Evolutionary conservation across 2,329 filamentous ascomycete genomes (phyloP).

Genomic region (Monosporascus sp.): DNA sequence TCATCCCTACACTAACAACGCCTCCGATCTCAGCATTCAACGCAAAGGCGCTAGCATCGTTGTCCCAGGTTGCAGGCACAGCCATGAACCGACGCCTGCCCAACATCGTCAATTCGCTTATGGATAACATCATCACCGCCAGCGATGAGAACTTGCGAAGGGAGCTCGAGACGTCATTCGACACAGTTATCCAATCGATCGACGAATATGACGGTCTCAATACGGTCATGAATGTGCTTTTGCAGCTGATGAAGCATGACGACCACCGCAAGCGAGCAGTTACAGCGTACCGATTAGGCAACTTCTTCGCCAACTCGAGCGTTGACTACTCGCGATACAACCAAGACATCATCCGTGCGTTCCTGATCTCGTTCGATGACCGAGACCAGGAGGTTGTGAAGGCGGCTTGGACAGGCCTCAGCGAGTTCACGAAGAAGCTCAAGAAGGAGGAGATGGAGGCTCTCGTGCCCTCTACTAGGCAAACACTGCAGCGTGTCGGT

Average conservation of each 20-base stretch:
- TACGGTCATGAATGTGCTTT: constrained; percentile 88
- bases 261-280: constrained; percentile 79
- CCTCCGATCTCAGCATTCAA: constrained; percentile 93
- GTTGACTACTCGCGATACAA: constrained; percentile 95
- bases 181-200: constrained; percentile 84
- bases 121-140: constrained; percentile 82
- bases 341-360: constrained; percentile 84
- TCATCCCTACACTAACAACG: constrained; percentile 87
- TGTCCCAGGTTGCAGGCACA: constrained; percentile 84
- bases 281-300: constrained; percentile 73
- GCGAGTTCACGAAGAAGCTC: constrained; percentile 79
- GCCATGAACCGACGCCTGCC: constrained; percentile 89
- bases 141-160: constrained; percentile 66
- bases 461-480: constrained; percentile 78
- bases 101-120: constrained; percentile 84
- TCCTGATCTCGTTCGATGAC: constrained; percentile 91
- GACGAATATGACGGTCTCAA: constrained; percentile 96
- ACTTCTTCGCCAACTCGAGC: constrained; percentile 75
- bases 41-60: constrained; percentile 83
- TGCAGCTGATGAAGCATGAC: constrained; percentile 83
- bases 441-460: constrained; percentile 98
- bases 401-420: constrained; percentile 81
- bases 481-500: constrained; percentile 82
- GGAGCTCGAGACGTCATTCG: constrained; percentile 77
- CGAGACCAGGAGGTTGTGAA: constrained; percentile 79